phyloP scores from a whole-genome alignment of 208 protist species.

The Crithidia thermophila region DNA sequence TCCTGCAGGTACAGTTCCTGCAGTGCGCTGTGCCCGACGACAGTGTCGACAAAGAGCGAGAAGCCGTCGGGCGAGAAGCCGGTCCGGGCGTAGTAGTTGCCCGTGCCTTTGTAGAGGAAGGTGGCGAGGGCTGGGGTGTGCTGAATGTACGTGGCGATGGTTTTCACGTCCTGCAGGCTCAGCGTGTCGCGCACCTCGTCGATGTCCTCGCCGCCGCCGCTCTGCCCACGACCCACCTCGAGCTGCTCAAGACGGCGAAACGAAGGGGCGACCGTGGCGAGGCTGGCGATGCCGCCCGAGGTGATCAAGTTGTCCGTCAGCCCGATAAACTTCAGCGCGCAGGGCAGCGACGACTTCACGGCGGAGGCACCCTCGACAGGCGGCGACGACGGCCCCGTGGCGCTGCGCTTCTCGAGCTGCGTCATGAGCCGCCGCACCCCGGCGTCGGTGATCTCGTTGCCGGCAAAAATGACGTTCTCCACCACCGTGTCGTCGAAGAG shows the following conservation, averaged over 20 bases:
- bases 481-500: constrained; percentile 46
- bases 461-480: constrained; percentile 40
- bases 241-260: constrained; percentile 40
- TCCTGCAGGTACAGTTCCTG: constrained; percentile 51
- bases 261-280: constrained; percentile 18
- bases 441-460: constrained; percentile 63
- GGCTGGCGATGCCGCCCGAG: constrained; percentile 34
- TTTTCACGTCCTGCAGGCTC: constrained; percentile 17
- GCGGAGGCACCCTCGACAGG: background rate
- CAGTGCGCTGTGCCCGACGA: constrained; percentile 32
- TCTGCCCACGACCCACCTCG: constrained; percentile 47
- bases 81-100: constrained; percentile 44
- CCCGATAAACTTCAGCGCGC: constrained; percentile 38
- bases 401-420: constrained; percentile 6
- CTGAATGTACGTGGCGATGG: constrained; percentile 34
- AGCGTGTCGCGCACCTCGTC: constrained; percentile 50
- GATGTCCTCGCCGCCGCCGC: constrained; percentile 22
- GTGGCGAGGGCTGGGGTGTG: constrained; percentile 25
- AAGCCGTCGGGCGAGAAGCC: constrained; percentile 45
- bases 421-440: constrained; percentile 36
- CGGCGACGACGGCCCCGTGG: background rate
- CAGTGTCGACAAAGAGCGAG: constrained; percentile 30
- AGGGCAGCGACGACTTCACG: constrained; percentile 5
- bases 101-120: constrained; percentile 54
- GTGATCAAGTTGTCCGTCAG: constrained; percentile 60